These are phyloP conservation scores for Pleurotus tuoliensis DNA, from an alignment of 768 basidiomycete genomes.

Conservation along the genomic window DNA sequence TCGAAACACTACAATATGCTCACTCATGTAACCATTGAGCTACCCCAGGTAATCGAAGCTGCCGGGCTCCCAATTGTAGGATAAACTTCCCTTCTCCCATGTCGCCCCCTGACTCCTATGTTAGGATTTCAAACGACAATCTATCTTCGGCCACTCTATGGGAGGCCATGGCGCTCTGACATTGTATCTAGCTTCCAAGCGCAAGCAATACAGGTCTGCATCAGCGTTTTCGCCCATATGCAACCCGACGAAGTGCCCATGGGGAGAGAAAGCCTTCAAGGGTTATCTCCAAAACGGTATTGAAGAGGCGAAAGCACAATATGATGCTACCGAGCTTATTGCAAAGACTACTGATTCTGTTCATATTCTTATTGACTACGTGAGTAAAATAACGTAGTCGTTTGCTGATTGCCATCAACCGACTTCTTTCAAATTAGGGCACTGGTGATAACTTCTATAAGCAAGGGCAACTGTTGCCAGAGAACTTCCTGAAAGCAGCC, in stretches of 20 bases:
- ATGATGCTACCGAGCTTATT: slow-evolving; percentile 88
- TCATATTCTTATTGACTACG: slow-evolving; percentile 85
- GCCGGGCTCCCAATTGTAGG: slow-evolving; percentile 76
- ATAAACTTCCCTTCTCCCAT: slow-evolving; percentile 9
- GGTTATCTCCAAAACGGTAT: slow-evolving; percentile 79
- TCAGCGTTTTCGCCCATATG: slow-evolving; percentile 87
- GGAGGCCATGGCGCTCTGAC: slow-evolving; percentile 94
- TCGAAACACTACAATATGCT: slow-evolving; percentile 86
- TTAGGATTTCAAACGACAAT: slow-evolving; percentile 79
- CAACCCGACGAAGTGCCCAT: slow-evolving; percentile 83
- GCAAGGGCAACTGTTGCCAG: slow-evolving; percentile 84
- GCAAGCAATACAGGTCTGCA: slow-evolving; percentile 74
- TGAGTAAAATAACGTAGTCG: slow-evolving; percentile 28
- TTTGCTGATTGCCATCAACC: background rate
- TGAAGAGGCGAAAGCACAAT: slow-evolving; percentile 65
- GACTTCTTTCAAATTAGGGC: slow-evolving; percentile 41
- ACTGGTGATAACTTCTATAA: slow-evolving; percentile 80
- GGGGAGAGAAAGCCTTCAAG: slow-evolving; percentile 90
- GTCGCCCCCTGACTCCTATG: background rate
- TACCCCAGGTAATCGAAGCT: slow-evolving; percentile 74
- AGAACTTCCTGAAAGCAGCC: slow-evolving; percentile 80
- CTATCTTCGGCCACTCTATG: slow-evolving; percentile 97
- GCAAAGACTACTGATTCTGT: slow-evolving; percentile 55
- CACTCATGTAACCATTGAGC: slow-evolving; percentile 76
- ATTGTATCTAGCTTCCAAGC: slow-evolving; percentile 72